phyloP scores from a whole-genome alignment of 257 asterid species.

The Solanum dulcamara region DNA sequence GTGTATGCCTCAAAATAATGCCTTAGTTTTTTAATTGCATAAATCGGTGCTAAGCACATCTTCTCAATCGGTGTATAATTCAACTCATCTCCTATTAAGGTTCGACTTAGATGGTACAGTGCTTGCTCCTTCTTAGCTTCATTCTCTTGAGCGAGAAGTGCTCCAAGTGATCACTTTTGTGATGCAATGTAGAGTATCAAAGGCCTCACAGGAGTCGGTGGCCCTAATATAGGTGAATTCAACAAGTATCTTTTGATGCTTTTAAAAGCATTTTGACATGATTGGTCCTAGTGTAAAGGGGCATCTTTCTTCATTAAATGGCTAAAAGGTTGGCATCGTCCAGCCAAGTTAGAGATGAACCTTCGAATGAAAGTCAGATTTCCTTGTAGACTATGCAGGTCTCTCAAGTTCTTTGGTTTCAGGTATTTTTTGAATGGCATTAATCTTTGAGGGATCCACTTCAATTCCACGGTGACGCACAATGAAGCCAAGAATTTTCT shows the following conservation, averaged over 20 bases:
- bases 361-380: too few relatives aligned
- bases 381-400: not conserved
- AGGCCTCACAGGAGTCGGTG: too few relatives aligned
- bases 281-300: not conserved
- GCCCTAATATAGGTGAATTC: not conserved
- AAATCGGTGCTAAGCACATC: not conserved
- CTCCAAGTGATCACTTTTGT: too few relatives aligned
- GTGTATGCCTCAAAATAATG: not conserved
- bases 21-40: not conserved
- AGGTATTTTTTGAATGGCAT: not conserved
- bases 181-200: too few relatives aligned
- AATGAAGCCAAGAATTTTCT: not conserved
- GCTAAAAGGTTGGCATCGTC: not conserved
- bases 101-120: too few relatives aligned
- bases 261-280: not conserved
- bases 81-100: not conserved
- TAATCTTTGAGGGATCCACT: too few relatives aligned
- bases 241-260: not conserved
- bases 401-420: not conserved
- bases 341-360: not conserved
- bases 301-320: not conserved
- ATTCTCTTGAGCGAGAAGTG: too few relatives aligned
- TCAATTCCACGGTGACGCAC: not conserved
- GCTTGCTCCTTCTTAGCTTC: too few relatives aligned
- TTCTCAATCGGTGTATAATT: not conserved